A percentile compares a stretch with the other conserved stretches of the same genome.
phyloP scores from a whole-genome alignment of 768 basidiomycete genomes.

The Kwoniella bestiolae region DNA sequence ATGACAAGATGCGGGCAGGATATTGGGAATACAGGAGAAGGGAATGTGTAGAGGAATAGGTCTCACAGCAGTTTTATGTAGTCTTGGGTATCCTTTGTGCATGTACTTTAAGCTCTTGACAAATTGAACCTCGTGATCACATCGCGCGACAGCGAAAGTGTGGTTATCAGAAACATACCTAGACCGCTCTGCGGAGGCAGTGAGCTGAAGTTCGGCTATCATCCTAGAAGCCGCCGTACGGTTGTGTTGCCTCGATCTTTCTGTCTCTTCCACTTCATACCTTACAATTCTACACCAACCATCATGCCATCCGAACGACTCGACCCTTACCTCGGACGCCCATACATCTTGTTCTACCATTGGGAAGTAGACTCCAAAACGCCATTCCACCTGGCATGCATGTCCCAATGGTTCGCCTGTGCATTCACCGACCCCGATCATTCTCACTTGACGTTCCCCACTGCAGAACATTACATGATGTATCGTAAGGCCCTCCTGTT shows the following conservation, averaged over 20 bases:
- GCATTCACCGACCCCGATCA: conserved; percentile 27
- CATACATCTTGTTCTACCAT: conserved; percentile 37
- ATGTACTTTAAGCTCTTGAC: too few relatives aligned
- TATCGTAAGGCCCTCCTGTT: conserved; percentile 67
- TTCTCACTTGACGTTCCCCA: conserved; percentile 57
- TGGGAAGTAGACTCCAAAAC: conserved; percentile 23
- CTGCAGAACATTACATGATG: conserved; percentile 72
- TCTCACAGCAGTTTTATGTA: neutral
- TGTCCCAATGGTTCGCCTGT: conserved; percentile 43
- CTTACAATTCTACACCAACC: too few relatives aligned
- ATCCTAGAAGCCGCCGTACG: too few relatives aligned
- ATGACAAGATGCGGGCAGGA: conserved; percentile 52
- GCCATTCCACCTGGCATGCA: conserved; percentile 29
- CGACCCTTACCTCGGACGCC: conserved; percentile 15
- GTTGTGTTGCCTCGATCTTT: too few relatives aligned
- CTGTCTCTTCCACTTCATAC: too few relatives aligned
- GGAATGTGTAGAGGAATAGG: conserved; percentile 28
- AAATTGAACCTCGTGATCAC: too few relatives aligned
- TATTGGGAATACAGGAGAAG: conserved; percentile 51
- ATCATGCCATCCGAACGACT: neutral
- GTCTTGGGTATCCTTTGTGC: neutral
- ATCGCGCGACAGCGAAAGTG: too few relatives aligned
- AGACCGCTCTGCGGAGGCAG: too few relatives aligned
- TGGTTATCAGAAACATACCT: too few relatives aligned
- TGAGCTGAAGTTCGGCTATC: too few relatives aligned